These are phyloP conservation scores for Gardenia jasminoides DNA, from an alignment of 257 asterid species.

Conservation along the genomic window DNA sequence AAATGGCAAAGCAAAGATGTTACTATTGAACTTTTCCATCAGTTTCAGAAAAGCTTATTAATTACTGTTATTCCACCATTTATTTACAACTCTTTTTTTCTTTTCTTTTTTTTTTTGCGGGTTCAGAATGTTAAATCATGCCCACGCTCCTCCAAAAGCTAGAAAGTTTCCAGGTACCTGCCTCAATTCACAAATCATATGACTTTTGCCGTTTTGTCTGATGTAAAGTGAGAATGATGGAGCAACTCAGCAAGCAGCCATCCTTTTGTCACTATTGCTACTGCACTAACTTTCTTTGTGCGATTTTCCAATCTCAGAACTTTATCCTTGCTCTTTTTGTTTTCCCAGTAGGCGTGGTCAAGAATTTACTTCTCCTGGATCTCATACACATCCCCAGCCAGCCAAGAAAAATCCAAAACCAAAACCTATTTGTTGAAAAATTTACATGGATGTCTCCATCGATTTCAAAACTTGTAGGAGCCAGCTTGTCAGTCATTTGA, in stretches of 20 bases:
- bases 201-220: conserved; percentile 11
- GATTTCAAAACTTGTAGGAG: too few relatives aligned
- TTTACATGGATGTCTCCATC: too few relatives aligned
- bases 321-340: neutral
- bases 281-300: neutral
- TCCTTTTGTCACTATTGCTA: conserved; percentile 1
- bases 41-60: neutral
- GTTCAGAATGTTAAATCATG: conserved; percentile 49
- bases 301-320: neutral
- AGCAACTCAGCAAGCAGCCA: neutral
- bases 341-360: too few relatives aligned
- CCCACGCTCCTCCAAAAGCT: conserved; percentile 46
- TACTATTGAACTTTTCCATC: neutral
- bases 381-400: too few relatives aligned
- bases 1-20: neutral
- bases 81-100: conserved; percentile 10
- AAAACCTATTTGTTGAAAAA: too few relatives aligned
- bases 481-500: too few relatives aligned
- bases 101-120: neutral
- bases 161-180: conserved; percentile 18
- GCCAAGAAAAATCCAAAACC: too few relatives aligned
- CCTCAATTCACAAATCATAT: conserved; percentile 23
- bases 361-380: too few relatives aligned
- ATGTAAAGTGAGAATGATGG: conserved; percentile 4
- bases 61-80: conserved; percentile 19